Percentiles rank a stretch among this genome's conserved stretches.
Conservation (phyloP, 768 basidiomycete genomes). For the Thelephora aurantiotincta region DNA sequence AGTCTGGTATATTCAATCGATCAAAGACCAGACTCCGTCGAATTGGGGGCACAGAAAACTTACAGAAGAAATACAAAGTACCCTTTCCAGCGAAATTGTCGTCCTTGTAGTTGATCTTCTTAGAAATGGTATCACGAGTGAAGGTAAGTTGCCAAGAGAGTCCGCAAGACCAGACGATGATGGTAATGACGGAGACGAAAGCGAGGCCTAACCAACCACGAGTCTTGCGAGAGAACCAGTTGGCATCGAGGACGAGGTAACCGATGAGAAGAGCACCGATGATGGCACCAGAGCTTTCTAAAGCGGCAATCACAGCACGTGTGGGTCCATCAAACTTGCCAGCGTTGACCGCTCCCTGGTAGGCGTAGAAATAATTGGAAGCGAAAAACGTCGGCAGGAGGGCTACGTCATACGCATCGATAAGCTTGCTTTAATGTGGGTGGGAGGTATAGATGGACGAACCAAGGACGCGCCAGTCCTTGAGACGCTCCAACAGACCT, state of each 20-base stretch:
- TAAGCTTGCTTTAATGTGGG: not conserved
- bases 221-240: slow-evolving; percentile 19
- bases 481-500: slow-evolving; percentile 19
- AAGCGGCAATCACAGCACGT: slow-evolving; percentile 26
- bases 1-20: slow-evolving; percentile 15
- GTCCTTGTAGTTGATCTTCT: slow-evolving; percentile 20
- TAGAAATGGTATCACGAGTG: slow-evolving; percentile 11
- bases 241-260: slow-evolving; percentile 23
- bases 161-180: slow-evolving; percentile 24
- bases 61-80: slow-evolving; percentile 26
- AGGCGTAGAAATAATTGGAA: slow-evolving; percentile 32
- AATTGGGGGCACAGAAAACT: slow-evolving; percentile 5
- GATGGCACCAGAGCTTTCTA: slow-evolving; percentile 27
- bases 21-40: not conserved
- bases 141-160: slow-evolving; percentile 28
- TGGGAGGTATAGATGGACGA: slow-evolving; percentile 1
- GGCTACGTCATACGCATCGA: slow-evolving; percentile 3
- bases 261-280: slow-evolving; percentile 28
- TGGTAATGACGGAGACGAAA: slow-evolving; percentile 16
- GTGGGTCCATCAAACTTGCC: slow-evolving; percentile 27
- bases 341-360: slow-evolving; percentile 27
- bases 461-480: slow-evolving; percentile 26
- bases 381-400: slow-evolving; percentile 31
- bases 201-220: slow-evolving; percentile 25
- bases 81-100: slow-evolving; percentile 19